These are phyloP conservation scores for Rhododendron ovatum DNA, from an alignment of 148 eudicot genomes.

Conservation along the genomic window DNA sequence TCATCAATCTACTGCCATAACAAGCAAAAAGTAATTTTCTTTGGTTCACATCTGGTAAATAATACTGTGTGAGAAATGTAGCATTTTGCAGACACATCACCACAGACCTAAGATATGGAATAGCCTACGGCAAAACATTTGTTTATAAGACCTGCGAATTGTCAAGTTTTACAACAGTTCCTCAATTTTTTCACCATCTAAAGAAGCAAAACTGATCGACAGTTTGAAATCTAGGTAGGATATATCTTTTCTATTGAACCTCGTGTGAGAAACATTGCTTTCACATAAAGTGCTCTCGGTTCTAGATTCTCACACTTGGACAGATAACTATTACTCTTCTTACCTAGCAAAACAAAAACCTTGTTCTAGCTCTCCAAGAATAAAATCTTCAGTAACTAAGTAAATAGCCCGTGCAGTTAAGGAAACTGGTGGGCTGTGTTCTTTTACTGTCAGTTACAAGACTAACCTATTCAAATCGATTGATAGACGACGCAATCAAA, in stretches of 20 bases:
- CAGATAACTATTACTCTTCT: background rate
- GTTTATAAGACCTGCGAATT: background rate
- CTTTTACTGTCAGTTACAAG: background rate
- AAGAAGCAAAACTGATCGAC: background rate
- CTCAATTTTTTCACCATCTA: background rate
- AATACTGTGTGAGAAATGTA: background rate
- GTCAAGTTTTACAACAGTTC: background rate
- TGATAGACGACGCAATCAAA: background rate
- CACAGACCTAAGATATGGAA: background rate
- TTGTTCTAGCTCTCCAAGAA: background rate
- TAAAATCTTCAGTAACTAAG: background rate
- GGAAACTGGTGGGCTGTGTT: background rate
- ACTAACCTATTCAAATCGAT: background rate
- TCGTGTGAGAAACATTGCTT: background rate
- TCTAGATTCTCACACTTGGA: slow-evolving; percentile 4
- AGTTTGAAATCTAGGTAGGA: background rate
- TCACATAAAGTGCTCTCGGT: background rate
- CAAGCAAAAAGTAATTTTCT: background rate
- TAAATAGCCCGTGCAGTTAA: background rate
- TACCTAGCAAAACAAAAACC: background rate
- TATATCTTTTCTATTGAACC: background rate
- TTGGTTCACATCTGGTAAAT: background rate
- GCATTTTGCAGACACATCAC: background rate
- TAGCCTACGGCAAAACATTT: background rate
- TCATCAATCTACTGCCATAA: slow-evolving; percentile 2